Base-by-base conservation (phyloP, 2,329 filamentous ascomycete genomes). In the Arthrobotrys entomopaga region DNA sequence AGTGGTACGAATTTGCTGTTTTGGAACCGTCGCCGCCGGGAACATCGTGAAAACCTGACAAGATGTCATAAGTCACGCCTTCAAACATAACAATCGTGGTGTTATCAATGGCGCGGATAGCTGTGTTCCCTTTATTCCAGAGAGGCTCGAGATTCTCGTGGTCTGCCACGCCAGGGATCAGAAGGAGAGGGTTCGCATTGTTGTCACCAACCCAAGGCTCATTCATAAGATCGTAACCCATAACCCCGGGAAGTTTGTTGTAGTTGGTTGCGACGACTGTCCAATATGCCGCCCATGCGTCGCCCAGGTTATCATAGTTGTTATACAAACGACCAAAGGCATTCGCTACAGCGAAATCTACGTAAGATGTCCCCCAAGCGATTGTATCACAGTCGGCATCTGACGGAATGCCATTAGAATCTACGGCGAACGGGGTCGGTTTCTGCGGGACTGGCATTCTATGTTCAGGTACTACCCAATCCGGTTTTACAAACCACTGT, bases 171-270 rank as follows among this genome's bases (percentile, higher is more conserved):
- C 65, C 71, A 15, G 71, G 71, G 13, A 75, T 70, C 40, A 75
- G 24, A 15, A 75, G 71, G 3, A 70, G 53, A 15, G 71, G 71
- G 20, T 75, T 75, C 11, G 65, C 71, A 29, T 61, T 24, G 26
- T 75, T 65, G 40, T 75, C 71, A 15, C 71, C 71, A 6, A 75
- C 65, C 71, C 71, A 75, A 13, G 71, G 71, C 38, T 75, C 71
- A 61, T 75, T 75, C 71, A 75, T 75, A 11, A 75, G 59, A 53
- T 75, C 71, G 42, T 75, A 75, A 0, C 71, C 71, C 71, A 75
- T 70, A 13, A 75, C 71, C 3, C 71, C 71, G 1, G 71, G 65
- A 16, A 70, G 43, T 8, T 34, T 11, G 19, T 54, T 43, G 22
- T 70, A 69, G 22, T 61, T 59, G 11, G 43, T 34, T 11, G 71